phyloP scores from a whole-genome alignment of 495 filamentous ascomycete genomes.

The Aspergillus panamensis region DNA sequence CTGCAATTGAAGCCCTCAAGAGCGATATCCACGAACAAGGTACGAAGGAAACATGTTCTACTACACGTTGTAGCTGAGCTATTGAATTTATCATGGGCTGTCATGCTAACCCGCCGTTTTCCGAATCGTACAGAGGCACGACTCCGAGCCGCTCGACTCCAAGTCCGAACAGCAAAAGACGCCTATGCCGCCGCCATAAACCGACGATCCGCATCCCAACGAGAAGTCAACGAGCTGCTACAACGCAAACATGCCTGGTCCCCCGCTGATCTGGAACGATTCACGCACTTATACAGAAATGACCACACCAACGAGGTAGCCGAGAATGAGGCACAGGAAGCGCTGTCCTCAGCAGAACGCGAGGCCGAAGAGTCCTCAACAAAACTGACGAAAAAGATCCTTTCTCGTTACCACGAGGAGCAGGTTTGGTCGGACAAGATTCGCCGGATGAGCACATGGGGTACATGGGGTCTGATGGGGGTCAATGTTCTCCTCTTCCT shows the following conservation, averaged over 20 bases:
- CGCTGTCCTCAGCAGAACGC: conserved; percentile 68
- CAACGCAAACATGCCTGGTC: conserved; percentile 94
- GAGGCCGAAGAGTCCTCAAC: conserved; percentile 71
- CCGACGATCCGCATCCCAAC: conserved; percentile 78
- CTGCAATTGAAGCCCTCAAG: conserved; percentile 84
- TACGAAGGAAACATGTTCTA: conserved; percentile 25
- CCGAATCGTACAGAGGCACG: conserved; percentile 48
- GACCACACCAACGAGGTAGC: conserved; percentile 91
- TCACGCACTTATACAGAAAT: conserved; percentile 85
- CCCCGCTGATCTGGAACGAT: conserved; percentile 82
- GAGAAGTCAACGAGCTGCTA: conserved; percentile 90
- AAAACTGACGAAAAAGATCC: conserved; percentile 71
- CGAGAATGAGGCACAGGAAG: conserved; percentile 70
- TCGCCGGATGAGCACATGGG: conserved; percentile 92
- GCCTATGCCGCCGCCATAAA: conserved; percentile 74
- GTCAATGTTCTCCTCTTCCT: conserved; percentile 89
- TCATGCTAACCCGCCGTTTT: conserved; percentile 2
- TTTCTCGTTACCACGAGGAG: conserved; percentile 94
- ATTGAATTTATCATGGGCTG: background rate
- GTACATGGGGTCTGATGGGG: conserved; percentile 97
- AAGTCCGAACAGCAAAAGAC: conserved; percentile 66
- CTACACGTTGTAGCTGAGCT: background rate
- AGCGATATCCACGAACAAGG: conserved; percentile 65
- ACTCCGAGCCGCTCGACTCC: conserved; percentile 59
- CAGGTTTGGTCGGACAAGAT: conserved; percentile 99